These are phyloP conservation scores for Mucor indicus DNA, from an alignment of 371 early-diverging fungal species.

Conservation along the genomic window DNA sequence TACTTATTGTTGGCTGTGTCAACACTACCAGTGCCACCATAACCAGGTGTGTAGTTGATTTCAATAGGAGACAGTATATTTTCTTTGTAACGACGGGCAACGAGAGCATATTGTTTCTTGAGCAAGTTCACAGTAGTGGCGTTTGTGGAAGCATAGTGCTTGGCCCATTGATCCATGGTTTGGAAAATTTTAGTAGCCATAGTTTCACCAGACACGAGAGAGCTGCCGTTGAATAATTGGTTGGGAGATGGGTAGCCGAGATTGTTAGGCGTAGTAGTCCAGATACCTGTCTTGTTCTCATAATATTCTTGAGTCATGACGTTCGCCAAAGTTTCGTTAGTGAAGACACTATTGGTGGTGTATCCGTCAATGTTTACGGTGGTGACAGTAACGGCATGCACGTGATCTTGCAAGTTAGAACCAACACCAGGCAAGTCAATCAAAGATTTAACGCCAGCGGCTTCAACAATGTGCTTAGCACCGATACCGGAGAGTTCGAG, in stretches of 20 bases:
- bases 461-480: slow-evolving; percentile 2
- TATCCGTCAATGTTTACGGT: slow-evolving; percentile 11
- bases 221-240: slow-evolving; percentile 7
- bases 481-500: slow-evolving; percentile 21
- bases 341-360: slow-evolving; percentile 12
- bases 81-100: slow-evolving; percentile 12
- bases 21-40: slow-evolving; percentile 6
- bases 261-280: slow-evolving; percentile 14
- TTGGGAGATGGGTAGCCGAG: slow-evolving; percentile 9
- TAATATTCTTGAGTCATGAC: slow-evolving; percentile 3
- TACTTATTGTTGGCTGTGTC: slow-evolving; percentile 7
- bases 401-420: slow-evolving; percentile 33
- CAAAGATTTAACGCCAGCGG: slow-evolving; percentile 7
- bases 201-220: slow-evolving; percentile 3
- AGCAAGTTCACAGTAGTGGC: not conserved
- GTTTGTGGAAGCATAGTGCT: slow-evolving; percentile 10
- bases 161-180: slow-evolving; percentile 1
- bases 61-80: slow-evolving; percentile 14
- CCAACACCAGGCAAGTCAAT: slow-evolving; percentile 32
- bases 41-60: slow-evolving; percentile 17
- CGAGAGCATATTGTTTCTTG: slow-evolving; percentile 12
- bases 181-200: slow-evolving; percentile 7
- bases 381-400: slow-evolving; percentile 14
- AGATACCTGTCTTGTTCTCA: slow-evolving; percentile 10
- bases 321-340: slow-evolving; percentile 4